A percentile compares a stretch with the other conserved stretches of the same genome.
Evolutionary conservation across 148 eudicot species (phyloP).

Genomic region (Tetragonia tetragonoides): DNA sequence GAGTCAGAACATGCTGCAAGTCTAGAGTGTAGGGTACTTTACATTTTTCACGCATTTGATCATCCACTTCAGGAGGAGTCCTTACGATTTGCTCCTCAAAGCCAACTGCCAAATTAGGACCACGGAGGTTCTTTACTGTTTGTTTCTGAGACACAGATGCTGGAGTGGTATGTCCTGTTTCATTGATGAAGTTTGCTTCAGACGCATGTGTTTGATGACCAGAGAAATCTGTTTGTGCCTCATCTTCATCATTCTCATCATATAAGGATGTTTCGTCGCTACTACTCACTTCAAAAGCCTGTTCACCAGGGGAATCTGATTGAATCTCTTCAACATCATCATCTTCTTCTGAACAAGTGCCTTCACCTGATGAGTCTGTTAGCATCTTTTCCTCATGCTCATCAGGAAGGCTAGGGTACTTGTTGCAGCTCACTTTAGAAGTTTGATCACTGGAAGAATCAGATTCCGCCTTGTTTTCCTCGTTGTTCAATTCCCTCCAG

Average conservation of each 20-base stretch:
- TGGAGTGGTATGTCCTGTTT: background rate
- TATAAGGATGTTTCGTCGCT: too few relatives aligned
- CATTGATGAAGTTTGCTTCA: background rate
- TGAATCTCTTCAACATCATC: conserved; percentile 6
- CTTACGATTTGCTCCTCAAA: background rate
- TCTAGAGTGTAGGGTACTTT: background rate
- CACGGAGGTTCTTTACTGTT: background rate
- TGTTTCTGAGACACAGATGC: background rate
- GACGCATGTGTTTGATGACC: background rate
- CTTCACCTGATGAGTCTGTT: conserved; percentile 10
- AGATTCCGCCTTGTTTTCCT: background rate
- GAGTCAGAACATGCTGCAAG: background rate
- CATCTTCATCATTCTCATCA: background rate
- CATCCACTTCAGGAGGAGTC: conserved; percentile 1
- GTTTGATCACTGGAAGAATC: background rate
- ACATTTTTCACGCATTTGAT: background rate
- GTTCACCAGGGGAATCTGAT: conserved; percentile 9
- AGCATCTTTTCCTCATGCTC: conserved; percentile 14
- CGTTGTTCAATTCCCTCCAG: conserved; percentile 1
- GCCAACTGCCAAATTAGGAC: background rate
- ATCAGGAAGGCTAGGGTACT: background rate
- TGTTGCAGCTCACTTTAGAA: background rate
- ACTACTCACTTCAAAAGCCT: background rate
- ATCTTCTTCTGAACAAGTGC: background rate
- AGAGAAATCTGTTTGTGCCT: background rate